A percentile compares a stretch with the other conserved stretches of the same genome.
Evolutionary conservation across 1,139 yeast species (phyloP).

Genomic region (Hansenula sp.): DNA sequence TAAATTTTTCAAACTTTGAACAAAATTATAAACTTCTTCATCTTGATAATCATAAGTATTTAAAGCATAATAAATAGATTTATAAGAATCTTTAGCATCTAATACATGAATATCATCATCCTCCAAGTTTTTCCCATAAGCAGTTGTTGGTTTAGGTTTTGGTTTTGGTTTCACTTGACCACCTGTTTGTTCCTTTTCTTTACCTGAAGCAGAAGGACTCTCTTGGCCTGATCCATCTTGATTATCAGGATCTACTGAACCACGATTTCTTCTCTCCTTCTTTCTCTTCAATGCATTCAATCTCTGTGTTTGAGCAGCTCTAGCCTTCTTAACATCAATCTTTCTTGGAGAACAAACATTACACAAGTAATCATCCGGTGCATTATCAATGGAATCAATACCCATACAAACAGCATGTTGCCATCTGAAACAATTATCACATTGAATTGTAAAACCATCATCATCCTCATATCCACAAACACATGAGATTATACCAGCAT

Average conservation of each 20-base stretch:
- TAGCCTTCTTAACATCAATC: constrained; percentile 48
- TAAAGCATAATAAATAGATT: constrained; percentile 46
- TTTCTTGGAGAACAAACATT: constrained; percentile 71
- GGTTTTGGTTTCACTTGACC: constrained; percentile 1
- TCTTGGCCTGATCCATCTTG: constrained; percentile 1
- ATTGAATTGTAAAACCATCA: constrained; percentile 93
- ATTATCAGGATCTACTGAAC: not conserved
- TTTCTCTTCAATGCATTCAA: constrained; percentile 27
- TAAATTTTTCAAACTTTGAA: constrained; percentile 8
- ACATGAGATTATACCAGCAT: constrained; percentile 84
- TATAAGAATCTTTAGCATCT: constrained; percentile 39
- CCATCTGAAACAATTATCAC: constrained; percentile 91
- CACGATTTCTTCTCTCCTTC: constrained; percentile 11
- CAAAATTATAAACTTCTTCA: constrained; percentile 24
- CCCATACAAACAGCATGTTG: constrained; percentile 91
- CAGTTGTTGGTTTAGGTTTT: constrained; percentile 17
- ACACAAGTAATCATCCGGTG: constrained; percentile 82
- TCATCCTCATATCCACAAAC: constrained; percentile 87
- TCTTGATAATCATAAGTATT: constrained; percentile 45
- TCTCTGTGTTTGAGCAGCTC: constrained; percentile 41
- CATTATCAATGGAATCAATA: constrained; percentile 63
- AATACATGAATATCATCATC: constrained; percentile 27
- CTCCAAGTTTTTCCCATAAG: constrained; percentile 19
- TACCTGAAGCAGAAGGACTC: not conserved
- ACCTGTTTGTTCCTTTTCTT: constrained; percentile 13